Evolutionary conservation across 1,284 basidiomycete species (phyloP).

Genomic region (Pisolithus thermaeus): DNA sequence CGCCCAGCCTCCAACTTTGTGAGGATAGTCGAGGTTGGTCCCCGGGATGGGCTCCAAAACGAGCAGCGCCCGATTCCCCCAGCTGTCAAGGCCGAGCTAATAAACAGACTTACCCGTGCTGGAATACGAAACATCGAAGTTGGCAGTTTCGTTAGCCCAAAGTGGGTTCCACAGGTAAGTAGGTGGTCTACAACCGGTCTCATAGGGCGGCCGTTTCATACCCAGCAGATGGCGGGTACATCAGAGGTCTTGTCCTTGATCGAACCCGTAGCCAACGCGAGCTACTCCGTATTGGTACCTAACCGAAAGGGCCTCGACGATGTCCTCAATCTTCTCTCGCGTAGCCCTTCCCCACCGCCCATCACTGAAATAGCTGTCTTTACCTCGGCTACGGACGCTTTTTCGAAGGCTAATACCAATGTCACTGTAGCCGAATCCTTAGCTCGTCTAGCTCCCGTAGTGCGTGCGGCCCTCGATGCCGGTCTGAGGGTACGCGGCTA

Average conservation of each 20-base stretch:
- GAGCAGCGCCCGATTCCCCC: conserved; percentile 74
- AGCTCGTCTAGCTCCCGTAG: conserved; percentile 57
- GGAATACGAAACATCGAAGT: conserved; percentile 79
- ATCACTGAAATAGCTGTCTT: conserved; percentile 90
- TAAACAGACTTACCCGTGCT: conserved; percentile 67
- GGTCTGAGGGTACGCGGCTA: conserved; percentile 84
- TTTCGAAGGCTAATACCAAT: conserved; percentile 85
- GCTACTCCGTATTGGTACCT: conserved; percentile 84
- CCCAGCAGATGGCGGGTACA: conserved; percentile 78
- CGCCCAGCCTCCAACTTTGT: conserved; percentile 20
- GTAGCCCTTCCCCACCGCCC: conserved; percentile 33
- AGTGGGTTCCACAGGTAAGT: conserved; percentile 88
- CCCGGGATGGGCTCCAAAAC: conserved; percentile 92
- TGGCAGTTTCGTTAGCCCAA: conserved; percentile 89
- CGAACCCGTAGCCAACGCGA: conserved; percentile 46
- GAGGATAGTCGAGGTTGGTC: conserved; percentile 85
- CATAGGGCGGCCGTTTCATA: neutral
- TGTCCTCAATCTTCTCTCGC: conserved; percentile 50
- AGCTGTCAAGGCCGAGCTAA: conserved; percentile 75
- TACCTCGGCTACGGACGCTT: conserved; percentile 84
- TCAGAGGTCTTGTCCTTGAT: conserved; percentile 62
- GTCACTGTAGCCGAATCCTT: conserved; percentile 72
- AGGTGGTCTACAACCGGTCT: neutral
- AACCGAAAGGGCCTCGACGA: conserved; percentile 75
- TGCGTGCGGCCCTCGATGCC: conserved; percentile 49